Base-by-base conservation (phyloP, 2,329 filamentous ascomycete genomes). In the Intubia oerlemansii region DNA sequence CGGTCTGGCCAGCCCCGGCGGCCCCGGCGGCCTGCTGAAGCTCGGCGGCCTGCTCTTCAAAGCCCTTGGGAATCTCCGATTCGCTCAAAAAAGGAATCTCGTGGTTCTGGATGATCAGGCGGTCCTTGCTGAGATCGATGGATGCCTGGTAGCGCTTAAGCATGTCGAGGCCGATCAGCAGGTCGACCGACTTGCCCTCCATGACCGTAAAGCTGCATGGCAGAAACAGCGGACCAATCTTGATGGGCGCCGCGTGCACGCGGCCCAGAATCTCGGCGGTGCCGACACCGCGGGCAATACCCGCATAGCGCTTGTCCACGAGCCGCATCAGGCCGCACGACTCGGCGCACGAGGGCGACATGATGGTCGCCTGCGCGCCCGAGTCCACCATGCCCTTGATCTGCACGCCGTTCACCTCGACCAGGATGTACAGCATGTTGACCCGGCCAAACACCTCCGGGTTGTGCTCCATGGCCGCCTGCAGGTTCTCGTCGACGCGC, bases 181-280 rank as follows among this genome's bases (percentile, higher is more conserved):
- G 60, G 47, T 95, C 88, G 15, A 98, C 88, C 29, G 81, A 72
- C 52, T 95, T 98, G 38, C 88, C 88, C 54, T 98, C 88, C 88
- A 98, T 98, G 44, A 98, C 88, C 4, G 88, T 98, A 50, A 98
- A 98, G 34, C 82, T 88, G 54, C 84, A 95, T 3, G 85, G 75
- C 40, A 98, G 59, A 46, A 81, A 82, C 36, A 85, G 66, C 24
- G 65, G 69, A 30, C 85, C 88, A 40, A 98, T 88, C 50, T 80
- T 85, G 50, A 98, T 90, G 50, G 85, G 81, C 8, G 88, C 88
- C 14, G 80, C 81, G 50, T 98, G 88, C 4, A 98, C 88, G 29
- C 88, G 79, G 18, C 88, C 88, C 13, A 98, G 72, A 41, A 98
- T 95, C 33, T 73, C 77, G 15, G 88, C 88, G 1, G 88, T 95